Percentiles rank a stretch among this genome's conserved stretches.
phyloP scores from a whole-genome alignment of 176 grass and related monocot species.

The bread wheat (Triticum aestivum) region DNA sequence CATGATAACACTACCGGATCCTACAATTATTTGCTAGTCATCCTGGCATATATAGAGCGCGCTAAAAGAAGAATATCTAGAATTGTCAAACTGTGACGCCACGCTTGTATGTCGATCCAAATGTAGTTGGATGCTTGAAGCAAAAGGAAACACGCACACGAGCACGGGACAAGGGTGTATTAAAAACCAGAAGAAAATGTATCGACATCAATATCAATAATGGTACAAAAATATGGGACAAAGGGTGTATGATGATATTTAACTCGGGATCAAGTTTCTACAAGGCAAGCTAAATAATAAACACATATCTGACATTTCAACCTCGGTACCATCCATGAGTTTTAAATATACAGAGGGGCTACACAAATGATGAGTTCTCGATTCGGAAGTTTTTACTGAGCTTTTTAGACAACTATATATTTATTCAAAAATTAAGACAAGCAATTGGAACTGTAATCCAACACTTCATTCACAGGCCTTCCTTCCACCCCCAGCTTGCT shows the following conservation, averaged over 20 bases:
- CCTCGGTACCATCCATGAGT: constrained; percentile 38
- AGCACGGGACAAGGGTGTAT: constrained; percentile 2
- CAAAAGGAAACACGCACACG: not conserved
- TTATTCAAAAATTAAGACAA: constrained; percentile 53
- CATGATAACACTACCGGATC: not conserved
- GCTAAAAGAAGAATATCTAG: not conserved
- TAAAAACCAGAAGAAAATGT: constrained; percentile 32
- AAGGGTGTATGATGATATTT: constrained; percentile 40
- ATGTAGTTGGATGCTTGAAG: not conserved
- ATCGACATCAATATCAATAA: constrained; percentile 33
- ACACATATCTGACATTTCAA: constrained; percentile 37
- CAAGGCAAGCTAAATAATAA: constrained; percentile 46
- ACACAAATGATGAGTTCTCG: constrained; percentile 53
- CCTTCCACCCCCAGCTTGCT: constrained; percentile 1
- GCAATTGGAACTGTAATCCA: constrained; percentile 42
- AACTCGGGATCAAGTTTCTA: constrained; percentile 53
- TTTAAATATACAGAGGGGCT: constrained; percentile 62
- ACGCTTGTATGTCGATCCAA: not conserved
- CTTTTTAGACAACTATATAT: constrained; percentile 61
- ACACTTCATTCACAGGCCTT: constrained; percentile 20
- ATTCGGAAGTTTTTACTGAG: constrained; percentile 25
- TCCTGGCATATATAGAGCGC: not conserved
- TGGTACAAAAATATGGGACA: constrained; percentile 21
- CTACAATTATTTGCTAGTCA: not conserved
- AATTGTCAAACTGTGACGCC: not conserved